These are phyloP conservation scores for Penicillium dipodomyicola DNA, from an alignment of 495 filamentous ascomycete genomes.

Conservation along the genomic window DNA sequence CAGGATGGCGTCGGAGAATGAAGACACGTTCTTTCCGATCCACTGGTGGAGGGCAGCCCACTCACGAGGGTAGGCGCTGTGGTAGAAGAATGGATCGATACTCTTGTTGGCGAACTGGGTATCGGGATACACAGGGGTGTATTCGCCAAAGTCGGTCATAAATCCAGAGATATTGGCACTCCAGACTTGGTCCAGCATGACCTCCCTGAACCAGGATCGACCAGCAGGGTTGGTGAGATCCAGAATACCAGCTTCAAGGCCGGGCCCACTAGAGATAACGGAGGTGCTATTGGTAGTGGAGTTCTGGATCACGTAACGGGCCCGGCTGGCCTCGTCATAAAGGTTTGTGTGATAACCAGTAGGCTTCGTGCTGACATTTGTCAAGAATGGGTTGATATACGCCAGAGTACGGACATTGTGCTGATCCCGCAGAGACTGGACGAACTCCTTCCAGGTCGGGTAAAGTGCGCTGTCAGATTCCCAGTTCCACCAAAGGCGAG, in stretches of 20 bases:
- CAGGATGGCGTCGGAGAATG: constrained; percentile 22
- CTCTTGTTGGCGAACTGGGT: constrained; percentile 26
- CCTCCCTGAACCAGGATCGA: constrained; percentile 23
- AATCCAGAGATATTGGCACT: constrained; percentile 28
- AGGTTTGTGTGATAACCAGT: constrained; percentile 23
- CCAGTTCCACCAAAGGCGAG: constrained; percentile 36
- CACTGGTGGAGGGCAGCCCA: constrained; percentile 27
- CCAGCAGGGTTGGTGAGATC: constrained; percentile 26
- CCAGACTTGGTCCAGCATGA: constrained; percentile 24
- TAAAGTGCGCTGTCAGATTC: constrained; percentile 26
- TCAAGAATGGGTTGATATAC: constrained; percentile 31
- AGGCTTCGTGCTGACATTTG: constrained; percentile 28
- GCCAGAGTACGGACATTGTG: constrained; percentile 28
- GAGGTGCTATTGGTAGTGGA: constrained; percentile 23
- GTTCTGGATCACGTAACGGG: constrained; percentile 25
- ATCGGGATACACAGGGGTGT: constrained; percentile 21
- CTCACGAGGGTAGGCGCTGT: constrained; percentile 27
- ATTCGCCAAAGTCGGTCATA: constrained; percentile 30
- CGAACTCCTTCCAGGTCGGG: constrained; percentile 28
- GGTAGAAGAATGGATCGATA: constrained; percentile 21
- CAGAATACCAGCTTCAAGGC: constrained; percentile 26
- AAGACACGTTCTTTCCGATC: constrained; percentile 17
- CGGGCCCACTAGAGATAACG: constrained; percentile 26
- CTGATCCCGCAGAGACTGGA: constrained; percentile 24
- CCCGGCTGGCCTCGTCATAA: constrained; percentile 20